phyloP scores from a whole-genome alignment of 2,329 filamentous ascomycete species.

The Phialophora expanda region DNA sequence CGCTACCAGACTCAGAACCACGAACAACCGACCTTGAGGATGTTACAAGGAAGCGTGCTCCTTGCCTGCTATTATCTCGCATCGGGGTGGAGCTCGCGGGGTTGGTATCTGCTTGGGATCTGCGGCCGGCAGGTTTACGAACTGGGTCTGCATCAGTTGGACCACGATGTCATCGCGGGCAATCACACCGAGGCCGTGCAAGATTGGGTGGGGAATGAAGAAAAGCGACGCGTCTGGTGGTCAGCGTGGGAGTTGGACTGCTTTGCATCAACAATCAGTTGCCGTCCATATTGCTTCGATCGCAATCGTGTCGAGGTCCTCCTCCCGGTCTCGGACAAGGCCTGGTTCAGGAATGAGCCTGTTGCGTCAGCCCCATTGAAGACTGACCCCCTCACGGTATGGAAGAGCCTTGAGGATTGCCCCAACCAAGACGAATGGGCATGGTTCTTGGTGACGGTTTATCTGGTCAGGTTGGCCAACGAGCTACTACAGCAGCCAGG shows the following conservation, averaged over 20 bases:
- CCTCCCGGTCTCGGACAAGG: constrained; percentile 15
- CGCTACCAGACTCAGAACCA: not conserved
- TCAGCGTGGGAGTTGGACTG: constrained; percentile 19
- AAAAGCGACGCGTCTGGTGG: constrained; percentile 21
- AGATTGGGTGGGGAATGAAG: constrained; percentile 13
- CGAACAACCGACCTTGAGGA: not conserved
- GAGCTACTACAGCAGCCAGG: not conserved
- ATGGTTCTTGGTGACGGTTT: constrained; percentile 15
- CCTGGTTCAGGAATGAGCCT: constrained; percentile 3
- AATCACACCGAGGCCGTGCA: not conserved
- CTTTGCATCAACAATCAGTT: constrained; percentile 12
- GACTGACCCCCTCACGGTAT: not conserved
- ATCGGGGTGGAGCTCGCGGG: not conserved
- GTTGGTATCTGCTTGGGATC: constrained; percentile 93
- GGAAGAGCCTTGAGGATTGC: constrained; percentile 14
- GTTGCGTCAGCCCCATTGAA: constrained; percentile 8
- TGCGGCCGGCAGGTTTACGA: constrained; percentile 87
- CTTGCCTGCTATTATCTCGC: constrained; percentile 5
- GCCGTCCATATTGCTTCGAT: constrained; percentile 13
- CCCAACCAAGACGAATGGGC: constrained; percentile 18
- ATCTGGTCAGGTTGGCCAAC: not conserved
- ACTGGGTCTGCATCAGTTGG: constrained; percentile 87
- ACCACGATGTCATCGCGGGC: constrained; percentile 46
- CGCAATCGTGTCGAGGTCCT: constrained; percentile 1
- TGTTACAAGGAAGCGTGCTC: constrained; percentile 14